Percentiles rank a stretch among this genome's conserved stretches.
These are phyloP conservation scores for Leptomonas seymouri DNA, from an alignment of 208 protist genomes.

Conservation along the genomic window DNA sequence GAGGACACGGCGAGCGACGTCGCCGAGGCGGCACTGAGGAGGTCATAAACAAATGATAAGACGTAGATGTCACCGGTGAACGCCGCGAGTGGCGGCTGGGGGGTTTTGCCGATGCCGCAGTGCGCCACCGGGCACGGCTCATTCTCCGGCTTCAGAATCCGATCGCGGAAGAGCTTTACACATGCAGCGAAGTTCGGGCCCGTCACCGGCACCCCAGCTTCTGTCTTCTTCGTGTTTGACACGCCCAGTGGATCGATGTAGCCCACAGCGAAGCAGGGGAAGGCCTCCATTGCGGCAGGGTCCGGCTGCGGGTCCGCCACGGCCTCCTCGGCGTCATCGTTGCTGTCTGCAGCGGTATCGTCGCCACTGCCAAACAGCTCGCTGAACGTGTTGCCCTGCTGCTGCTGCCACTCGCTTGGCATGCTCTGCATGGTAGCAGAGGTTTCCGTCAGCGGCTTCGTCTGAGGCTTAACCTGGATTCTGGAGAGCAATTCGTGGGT, in stretches of 20 bases:
- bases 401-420: background rate
- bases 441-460: background rate
- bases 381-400: background rate
- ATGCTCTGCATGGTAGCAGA: background rate
- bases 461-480: conserved; percentile 26
- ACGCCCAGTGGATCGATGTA: conserved; percentile 27
- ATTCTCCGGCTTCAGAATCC: conserved; percentile 41
- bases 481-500: conserved; percentile 40
- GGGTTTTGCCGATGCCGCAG: conserved; percentile 64
- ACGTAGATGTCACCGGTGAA: conserved; percentile 63
- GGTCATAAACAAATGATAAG: conserved; percentile 79
- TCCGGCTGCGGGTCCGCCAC: background rate
- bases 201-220: conserved; percentile 7
- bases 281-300: conserved; percentile 16
- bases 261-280: conserved; percentile 35
- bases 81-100: conserved; percentile 56
- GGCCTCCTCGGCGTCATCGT: background rate
- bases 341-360: background rate
- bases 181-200: conserved; percentile 43
- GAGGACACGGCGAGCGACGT: conserved; percentile 19
- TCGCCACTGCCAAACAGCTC: background rate
- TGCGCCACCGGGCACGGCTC: conserved; percentile 18
- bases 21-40: conserved; percentile 24
- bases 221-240: conserved; percentile 27
- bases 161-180: conserved; percentile 36